A percentile compares a stretch with the other conserved stretches of the same genome.
Evolutionary conservation across 225 moss, liverwort and hornwort species (phyloP).

Genomic region (Sphagnum contortum): DNA sequence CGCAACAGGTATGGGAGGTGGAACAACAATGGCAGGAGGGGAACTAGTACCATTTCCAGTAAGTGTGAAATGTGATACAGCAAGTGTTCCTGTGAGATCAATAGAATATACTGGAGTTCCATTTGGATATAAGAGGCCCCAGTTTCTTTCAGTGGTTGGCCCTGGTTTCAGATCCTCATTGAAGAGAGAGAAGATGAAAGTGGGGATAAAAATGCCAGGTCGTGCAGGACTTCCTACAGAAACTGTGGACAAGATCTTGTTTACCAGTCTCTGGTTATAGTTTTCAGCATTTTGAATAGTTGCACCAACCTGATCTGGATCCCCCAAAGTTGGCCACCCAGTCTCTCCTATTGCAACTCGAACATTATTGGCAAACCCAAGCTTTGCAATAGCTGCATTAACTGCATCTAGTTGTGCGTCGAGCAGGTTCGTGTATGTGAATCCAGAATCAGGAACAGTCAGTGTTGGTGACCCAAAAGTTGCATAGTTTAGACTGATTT

Average conservation of each 20-base stretch:
- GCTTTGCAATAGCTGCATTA: slow-evolving; percentile 29
- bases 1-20: neutral
- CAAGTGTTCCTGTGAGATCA: slow-evolving; percentile 29
- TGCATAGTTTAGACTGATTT: slow-evolving; percentile 42
- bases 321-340: slow-evolving; percentile 58
- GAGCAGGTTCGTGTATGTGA: slow-evolving; percentile 52
- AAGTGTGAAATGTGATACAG: slow-evolving; percentile 12
- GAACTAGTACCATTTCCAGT: neutral
- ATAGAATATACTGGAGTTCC: slow-evolving; percentile 32
- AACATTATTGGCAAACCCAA: slow-evolving; percentile 17
- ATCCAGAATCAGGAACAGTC: slow-evolving; percentile 28
- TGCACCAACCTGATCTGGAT: slow-evolving; percentile 27
- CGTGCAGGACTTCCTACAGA: slow-evolving; percentile 31
- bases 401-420: slow-evolving; percentile 64
- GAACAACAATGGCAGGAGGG: slow-evolving; percentile 1
- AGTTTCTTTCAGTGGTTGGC: slow-evolving; percentile 36
- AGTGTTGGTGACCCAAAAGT: slow-evolving; percentile 24
- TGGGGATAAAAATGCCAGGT: slow-evolving; percentile 36
- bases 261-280: slow-evolving; percentile 46
- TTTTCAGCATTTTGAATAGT: slow-evolving; percentile 33
- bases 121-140: slow-evolving; percentile 45
- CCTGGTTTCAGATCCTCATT: slow-evolving; percentile 57
- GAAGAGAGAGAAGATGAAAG: slow-evolving; percentile 57
- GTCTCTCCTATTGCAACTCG: slow-evolving; percentile 47
- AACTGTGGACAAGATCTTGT: slow-evolving; percentile 21